A percentile compares a stretch with the other conserved stretches of the same genome.
Evolutionary conservation across 257 asterid genomes (phyloP).

Genomic region (Solanum pinnatisectum): DNA sequence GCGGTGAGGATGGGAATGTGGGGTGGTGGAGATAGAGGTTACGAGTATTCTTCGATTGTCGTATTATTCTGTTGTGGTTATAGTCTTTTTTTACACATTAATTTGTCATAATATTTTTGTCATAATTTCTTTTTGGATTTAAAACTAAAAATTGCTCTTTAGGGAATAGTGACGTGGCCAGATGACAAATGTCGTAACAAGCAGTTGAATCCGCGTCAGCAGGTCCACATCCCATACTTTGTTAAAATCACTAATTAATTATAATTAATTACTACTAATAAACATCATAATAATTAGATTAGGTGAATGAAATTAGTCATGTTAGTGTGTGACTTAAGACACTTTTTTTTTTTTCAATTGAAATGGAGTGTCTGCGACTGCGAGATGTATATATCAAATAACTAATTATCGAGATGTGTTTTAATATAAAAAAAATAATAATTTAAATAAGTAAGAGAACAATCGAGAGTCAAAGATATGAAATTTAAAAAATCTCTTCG

Average conservation of each 20-base stretch:
- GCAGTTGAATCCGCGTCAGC: neutral
- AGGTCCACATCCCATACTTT: neutral
- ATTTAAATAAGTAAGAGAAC: neutral
- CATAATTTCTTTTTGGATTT: neutral
- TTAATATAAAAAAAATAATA: neutral
- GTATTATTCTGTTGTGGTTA: too few relatives aligned
- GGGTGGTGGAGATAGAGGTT: neutral
- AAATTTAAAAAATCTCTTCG: neutral
- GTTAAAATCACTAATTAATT: neutral
- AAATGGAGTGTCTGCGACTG: neutral
- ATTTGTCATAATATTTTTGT: neutral
- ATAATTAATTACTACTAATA: neutral
- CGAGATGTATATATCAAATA: neutral
- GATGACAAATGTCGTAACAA: neutral
- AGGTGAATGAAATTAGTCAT: neutral
- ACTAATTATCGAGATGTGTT: rapidly evolving
- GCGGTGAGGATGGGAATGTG: neutral
- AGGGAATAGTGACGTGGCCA: neutral
- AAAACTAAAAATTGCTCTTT: neutral
- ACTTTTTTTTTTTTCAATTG: neutral
- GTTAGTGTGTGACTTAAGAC: neutral
- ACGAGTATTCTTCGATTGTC: neutral
- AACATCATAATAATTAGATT: neutral
- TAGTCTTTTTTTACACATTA: neutral
- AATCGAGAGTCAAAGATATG: neutral